Base-by-base conservation (phyloP, 345 rosid genomes). In the Microcos paniculata region DNA sequence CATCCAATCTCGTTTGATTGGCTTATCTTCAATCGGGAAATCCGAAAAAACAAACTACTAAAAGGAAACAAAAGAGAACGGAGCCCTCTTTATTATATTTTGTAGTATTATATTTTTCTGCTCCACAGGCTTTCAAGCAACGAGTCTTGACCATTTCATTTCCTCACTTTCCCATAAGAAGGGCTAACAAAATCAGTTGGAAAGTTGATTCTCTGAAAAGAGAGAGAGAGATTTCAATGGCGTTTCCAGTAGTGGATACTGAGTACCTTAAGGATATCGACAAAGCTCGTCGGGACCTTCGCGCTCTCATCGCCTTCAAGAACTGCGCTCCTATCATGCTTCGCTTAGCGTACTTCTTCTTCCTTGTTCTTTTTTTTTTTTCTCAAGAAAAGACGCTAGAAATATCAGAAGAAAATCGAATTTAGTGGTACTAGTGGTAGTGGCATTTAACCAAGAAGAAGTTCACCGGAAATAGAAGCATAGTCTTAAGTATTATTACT, bases 251-350 rank as follows among this genome's bases (percentile, higher is more conserved):
- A 31, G 95, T 94, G 59, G 93, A 93, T 77, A 86, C 90, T 0
- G 99, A 89, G 55, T 95, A 95, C 84, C 74, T 90, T 48, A 95
- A 91, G 81, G 91, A 88, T 87, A 84, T 95, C 84, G 93, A 86
- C 77, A 91, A 88, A 80, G 96, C 96, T 77, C 98, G 99, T 52
- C 97, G 97, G 75, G 93, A 93, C 71, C 96, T 93, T 77, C 98
- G 98, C 26, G 90, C 97, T 31, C 87, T 95, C 77, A 93, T 93
- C 85, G 88, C 98, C 24, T 75, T 10, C 84, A 91, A 87, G 85
- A 89, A 88, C 84, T 93, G 98, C 73, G 98, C 98, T 84, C 99
- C 99, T 9, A 91, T 93, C 83, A 93, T 93, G 98, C 96, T 95
- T 58, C 93, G 99, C 76, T 84, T 93, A 74, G 99, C 99, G 97